Conservation (phyloP, 139 green algal species). For the Eudorina sp. region DNA sequence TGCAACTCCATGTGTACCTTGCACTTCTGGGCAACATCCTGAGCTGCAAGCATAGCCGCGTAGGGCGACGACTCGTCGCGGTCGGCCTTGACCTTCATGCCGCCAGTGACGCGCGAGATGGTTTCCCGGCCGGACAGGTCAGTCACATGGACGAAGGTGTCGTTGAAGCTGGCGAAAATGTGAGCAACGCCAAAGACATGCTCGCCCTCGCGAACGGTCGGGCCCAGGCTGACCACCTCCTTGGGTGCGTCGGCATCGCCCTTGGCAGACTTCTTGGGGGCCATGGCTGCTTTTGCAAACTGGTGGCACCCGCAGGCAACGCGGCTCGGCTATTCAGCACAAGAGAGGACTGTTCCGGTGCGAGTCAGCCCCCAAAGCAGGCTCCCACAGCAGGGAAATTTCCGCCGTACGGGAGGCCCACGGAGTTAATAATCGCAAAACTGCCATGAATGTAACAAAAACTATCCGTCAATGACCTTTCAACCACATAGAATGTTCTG, state of each 20-base stretch:
- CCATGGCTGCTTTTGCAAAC: constrained; percentile 58
- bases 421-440: too few species aligned
- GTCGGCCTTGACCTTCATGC: constrained; percentile 99
- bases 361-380: background rate
- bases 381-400: background rate
- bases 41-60: constrained; percentile 99
- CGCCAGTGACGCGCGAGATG: constrained; percentile 95
- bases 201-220: constrained; percentile 93
- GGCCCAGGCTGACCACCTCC: constrained; percentile 87
- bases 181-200: constrained; percentile 98
- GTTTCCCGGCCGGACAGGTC: constrained; percentile 99
- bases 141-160: constrained; percentile 99
- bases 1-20: constrained; percentile 83
- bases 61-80: constrained; percentile 99
- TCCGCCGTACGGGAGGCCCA: constrained; percentile 6
- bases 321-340: constrained; percentile 30
- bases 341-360: background rate
- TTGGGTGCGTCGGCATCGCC: constrained; percentile 47
- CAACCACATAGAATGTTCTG: too few species aligned
- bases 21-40: constrained; percentile 96
- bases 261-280: constrained; percentile 66
- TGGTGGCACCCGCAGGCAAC: background rate
- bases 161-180: constrained; percentile 99
- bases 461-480: too few species aligned
- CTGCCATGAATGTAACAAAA: too few species aligned